Evolutionary conservation across 805 yeast species (phyloP), one percentile per base, ranked within the genome.

Genomic region (Jamesozyma hellenica): DNA sequence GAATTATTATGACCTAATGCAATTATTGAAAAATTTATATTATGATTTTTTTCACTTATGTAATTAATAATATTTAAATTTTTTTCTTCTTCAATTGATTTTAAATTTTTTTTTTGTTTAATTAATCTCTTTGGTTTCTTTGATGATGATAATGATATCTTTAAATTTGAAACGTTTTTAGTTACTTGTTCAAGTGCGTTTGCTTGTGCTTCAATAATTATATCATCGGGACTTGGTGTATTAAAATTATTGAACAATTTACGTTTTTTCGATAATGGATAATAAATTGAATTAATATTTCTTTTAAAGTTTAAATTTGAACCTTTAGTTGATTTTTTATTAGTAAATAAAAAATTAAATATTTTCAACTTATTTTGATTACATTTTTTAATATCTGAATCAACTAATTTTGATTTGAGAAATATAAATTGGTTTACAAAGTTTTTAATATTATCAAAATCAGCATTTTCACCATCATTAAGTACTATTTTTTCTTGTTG

Each of bases 161-260:
- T 21, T 26, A 45, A 21, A 10, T 32, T 34, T 4, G 40, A 27
- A 9, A 45, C 27, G 4, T 47, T 38, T 13, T 63, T 53, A 2
- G 39, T 40, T 2, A 63, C 60, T 17, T 61, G 56, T 14, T 63
- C 61, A 38, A 73, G 60, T 0, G 73, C 72, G 9, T 51, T 46
- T 3, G 64, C 62, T 56, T 82, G 92, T 1, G 86, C 85, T 31
- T 63, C 58, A 37, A 73, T 52, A 3, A 82, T 69, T 36, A 68
- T 58, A 52, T 86, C 95, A 62, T 88, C 96, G 4, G 96, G 96
- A 49, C 94, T 82, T 13, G 87, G 87, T 45, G 69, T 66, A 11
- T 61, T 56, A 48, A 85, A 85, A 48, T 76, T 80, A 34, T 67
- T 52, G 35, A 68, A 65, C 2, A 72, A 60, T 35, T 45, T 39